These are phyloP conservation scores for Lentinula aciculospora DNA, from an alignment of 768 basidiomycete genomes.

Conservation along the genomic window DNA sequence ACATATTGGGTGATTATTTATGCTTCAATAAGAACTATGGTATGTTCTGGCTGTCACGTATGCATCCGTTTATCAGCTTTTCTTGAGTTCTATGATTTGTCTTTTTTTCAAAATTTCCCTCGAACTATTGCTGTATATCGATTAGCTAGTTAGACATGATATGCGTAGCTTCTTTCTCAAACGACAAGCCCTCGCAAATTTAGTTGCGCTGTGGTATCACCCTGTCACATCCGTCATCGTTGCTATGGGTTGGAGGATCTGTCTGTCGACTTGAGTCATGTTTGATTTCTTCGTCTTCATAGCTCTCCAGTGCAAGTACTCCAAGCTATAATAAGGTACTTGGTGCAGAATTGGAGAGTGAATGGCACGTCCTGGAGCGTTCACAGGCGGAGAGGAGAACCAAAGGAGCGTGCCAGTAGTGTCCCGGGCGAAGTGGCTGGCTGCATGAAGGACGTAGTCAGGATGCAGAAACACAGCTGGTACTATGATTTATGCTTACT, in stretches of 20 bases:
- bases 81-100: neutral
- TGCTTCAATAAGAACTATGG: neutral
- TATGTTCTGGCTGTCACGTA: neutral
- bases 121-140: too few species aligned
- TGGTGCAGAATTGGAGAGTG: neutral
- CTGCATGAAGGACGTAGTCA: neutral
- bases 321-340: neutral
- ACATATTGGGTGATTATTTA: neutral
- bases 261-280: neutral
- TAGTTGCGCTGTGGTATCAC: neutral
- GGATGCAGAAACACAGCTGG: neutral
- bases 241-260: too few species aligned
- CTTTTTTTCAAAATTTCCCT: neutral
- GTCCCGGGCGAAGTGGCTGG: neutral
- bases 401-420: neutral
- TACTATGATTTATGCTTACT: neutral
- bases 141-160: too few species aligned
- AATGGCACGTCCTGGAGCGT: neutral
- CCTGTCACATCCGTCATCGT: neutral
- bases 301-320: constrained; percentile 4
- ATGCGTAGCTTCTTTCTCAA: too few species aligned
- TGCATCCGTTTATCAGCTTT: neutral
- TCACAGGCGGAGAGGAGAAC: neutral
- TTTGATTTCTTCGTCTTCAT: neutral
- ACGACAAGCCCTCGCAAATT: too few species aligned